Conservation (phyloP, 345 rosid species). For the Arabidopsis thaliana region TAIR10.1 NC_003074.8:3208001-3208500, state of each 20-base stretch:
- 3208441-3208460: constrained; percentile 40
- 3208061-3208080: no score
- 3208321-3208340: constrained; percentile 46
- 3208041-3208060: no score
- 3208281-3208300: constrained; percentile 3
- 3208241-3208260: neutral
- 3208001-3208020: no score
- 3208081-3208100: no score
- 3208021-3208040: no score
- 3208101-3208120: no score
- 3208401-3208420: constrained; percentile 52
- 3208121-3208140: no score
- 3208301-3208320: constrained; percentile 53
- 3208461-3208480: constrained; percentile 49
- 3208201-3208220: no score
- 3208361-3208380: constrained; percentile 34
- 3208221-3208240: constrained; percentile 1
- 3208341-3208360: constrained; percentile 45
- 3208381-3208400: constrained; percentile 36
- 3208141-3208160: no score
- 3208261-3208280: constrained; percentile 11
- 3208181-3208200: no score
- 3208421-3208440: constrained; percentile 27
- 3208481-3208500: constrained; percentile 49
- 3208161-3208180: no score